Evolutionary conservation across 2,329 filamentous ascomycete genomes (phyloP).

Genomic region (Claviceps arundinis): DNA sequence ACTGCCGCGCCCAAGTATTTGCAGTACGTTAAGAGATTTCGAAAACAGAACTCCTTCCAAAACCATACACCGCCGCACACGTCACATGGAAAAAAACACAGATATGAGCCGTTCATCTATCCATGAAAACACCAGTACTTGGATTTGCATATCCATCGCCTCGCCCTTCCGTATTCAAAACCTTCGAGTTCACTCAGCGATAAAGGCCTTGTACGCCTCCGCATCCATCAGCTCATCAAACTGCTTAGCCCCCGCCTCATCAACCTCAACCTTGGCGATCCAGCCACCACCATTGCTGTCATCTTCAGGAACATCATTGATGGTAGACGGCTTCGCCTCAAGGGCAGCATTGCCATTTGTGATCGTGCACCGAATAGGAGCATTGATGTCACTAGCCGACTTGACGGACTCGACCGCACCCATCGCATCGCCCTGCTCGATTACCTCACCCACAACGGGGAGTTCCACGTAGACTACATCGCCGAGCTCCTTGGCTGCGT

Average conservation of each 20-base stretch:
- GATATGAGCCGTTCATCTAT: no score
- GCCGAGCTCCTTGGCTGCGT: slow-evolving; percentile 82
- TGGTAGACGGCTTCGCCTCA: slow-evolving; percentile 71
- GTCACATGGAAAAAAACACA: no score
- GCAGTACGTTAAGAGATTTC: background rate
- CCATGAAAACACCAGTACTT: no score
- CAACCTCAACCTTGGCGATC: slow-evolving; percentile 79
- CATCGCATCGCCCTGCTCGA: slow-evolving; percentile 67
- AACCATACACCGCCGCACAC: background rate
- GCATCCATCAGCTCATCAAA: slow-evolving; percentile 65
- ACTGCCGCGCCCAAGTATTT: slow-evolving; percentile 2
- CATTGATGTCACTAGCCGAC: slow-evolving; percentile 93
- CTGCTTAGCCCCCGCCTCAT: slow-evolving; percentile 51
- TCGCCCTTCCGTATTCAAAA: background rate
- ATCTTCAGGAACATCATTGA: slow-evolving; percentile 84
- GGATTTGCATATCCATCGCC: no score
- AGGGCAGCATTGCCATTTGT: slow-evolving; percentile 59
- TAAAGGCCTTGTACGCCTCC: slow-evolving; percentile 67
- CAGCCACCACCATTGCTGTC: slow-evolving; percentile 65
- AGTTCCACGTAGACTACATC: slow-evolving; percentile 98
- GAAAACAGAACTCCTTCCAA: background rate
- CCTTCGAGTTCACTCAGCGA: slow-evolving; percentile 14
- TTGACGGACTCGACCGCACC: slow-evolving; percentile 98
- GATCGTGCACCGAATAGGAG: slow-evolving; percentile 68
- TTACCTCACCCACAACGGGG: slow-evolving; percentile 54